Evolutionary conservation across 2,329 filamentous ascomycete species (phyloP).

Genomic region (Fusarium staphyleae): DNA sequence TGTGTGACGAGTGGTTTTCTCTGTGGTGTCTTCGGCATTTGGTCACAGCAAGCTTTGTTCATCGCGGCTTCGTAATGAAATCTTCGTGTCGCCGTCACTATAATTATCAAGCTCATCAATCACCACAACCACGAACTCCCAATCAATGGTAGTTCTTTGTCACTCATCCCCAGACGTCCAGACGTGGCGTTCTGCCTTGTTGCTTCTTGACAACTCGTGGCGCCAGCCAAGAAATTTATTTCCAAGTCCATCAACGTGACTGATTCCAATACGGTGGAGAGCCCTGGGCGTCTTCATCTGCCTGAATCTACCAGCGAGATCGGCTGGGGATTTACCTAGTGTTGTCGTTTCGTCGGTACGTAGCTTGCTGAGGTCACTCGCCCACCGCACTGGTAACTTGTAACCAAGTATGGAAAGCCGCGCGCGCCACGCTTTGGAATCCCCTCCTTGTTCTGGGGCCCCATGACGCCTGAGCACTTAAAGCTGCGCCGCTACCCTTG

Average conservation of each 20-base stretch:
- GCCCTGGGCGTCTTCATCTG: neutral
- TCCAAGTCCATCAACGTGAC: too few relatives aligned
- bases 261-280: neutral
- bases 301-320: neutral
- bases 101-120: neutral
- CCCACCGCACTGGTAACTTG: slow-evolving; percentile 2
- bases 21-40: neutral
- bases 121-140: neutral
- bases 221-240: neutral
- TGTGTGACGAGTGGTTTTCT: neutral
- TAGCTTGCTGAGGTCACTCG: neutral
- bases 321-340: neutral
- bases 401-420: neutral
- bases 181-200: neutral
- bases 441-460: neutral
- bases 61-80: neutral
- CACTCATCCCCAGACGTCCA: neutral
- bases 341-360: neutral
- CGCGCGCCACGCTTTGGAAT: neutral
- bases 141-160: neutral
- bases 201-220: slow-evolving; percentile 1
- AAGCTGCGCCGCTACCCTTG: neutral
- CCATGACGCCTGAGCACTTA: slow-evolving; percentile 1
- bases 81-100: neutral
- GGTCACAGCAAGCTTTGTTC: neutral